phyloP scores from a whole-genome alignment of 2,329 filamentous ascomycete genomes.

The Orbilia blumenaviensis region DNA sequence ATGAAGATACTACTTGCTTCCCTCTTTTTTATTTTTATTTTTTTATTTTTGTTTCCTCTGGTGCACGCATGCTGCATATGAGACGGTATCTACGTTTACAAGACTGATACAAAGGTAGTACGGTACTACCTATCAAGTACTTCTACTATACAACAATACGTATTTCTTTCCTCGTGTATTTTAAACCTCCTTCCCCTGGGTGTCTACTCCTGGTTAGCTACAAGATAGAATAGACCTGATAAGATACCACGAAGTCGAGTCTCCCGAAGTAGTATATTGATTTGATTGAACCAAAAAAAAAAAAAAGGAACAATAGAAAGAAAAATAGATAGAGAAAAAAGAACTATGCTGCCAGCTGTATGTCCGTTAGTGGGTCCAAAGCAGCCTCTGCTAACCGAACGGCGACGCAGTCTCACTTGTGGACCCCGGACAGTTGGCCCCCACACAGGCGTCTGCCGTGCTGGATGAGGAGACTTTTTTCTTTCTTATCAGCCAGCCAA shows the following conservation, averaged over 20 bases:
- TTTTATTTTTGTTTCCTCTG: neutral
- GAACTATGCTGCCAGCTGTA: too few relatives aligned
- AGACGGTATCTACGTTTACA: slow-evolving; percentile 13
- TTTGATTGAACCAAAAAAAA: too few relatives aligned
- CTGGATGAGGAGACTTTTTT: too few relatives aligned
- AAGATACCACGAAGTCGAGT: too few relatives aligned
- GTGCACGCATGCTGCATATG: neutral
- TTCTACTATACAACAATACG: neutral
- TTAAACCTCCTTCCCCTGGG: neutral
- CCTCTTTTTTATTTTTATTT: neutral
- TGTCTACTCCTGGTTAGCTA: too few relatives aligned
- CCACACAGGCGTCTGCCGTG: too few relatives aligned
- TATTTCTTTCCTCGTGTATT: neutral
- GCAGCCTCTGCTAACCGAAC: slow-evolving; percentile 7
- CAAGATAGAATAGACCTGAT: too few relatives aligned
- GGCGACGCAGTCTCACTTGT: slow-evolving; percentile 9
- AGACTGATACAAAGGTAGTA: slow-evolving; percentile 1
- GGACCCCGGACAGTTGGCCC: neutral
- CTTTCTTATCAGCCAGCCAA: neutral
- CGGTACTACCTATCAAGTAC: too few relatives aligned
- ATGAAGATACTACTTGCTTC: neutral
- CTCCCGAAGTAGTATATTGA: too few relatives aligned
- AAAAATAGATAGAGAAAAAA: too few relatives aligned
- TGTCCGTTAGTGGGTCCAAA: slow-evolving; percentile 9
- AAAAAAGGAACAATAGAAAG: too few relatives aligned